Conservation (phyloP, 2,329 filamentous ascomycete genomes). For the Calonectria pseudoturangicola region DNA sequence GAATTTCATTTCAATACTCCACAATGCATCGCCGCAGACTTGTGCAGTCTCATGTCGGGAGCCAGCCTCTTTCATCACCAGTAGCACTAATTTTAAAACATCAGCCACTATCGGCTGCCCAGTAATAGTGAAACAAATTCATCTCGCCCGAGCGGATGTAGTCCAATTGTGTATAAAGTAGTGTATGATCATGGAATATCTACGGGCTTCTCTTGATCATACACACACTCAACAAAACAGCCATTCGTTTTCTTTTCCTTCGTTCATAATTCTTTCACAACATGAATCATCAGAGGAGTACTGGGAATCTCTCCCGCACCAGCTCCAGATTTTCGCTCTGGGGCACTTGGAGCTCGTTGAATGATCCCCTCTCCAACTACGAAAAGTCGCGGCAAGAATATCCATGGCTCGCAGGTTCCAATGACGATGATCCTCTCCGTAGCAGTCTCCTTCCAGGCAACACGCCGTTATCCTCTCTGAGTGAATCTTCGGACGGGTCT, state of each 20-base stretch:
- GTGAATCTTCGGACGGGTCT: not conserved
- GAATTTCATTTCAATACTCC: conserved; percentile 4
- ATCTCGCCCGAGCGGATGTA: not conserved
- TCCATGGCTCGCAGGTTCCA: conserved; percentile 50
- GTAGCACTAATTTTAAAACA: conserved; percentile 8
- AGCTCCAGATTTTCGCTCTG: conserved; percentile 55
- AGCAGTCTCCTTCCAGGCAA: not conserved
- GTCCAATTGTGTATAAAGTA: not conserved
- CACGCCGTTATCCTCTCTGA: not conserved
- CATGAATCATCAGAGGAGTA: conserved; percentile 16
- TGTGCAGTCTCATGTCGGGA: not conserved
- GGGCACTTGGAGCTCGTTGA: conserved; percentile 54
- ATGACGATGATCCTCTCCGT: not conserved
- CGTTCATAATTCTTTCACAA: conserved; percentile 8
- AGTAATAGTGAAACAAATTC: not conserved
- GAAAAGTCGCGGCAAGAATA: conserved; percentile 56
- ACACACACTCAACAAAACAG: not conserved
- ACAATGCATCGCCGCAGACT: conserved; percentile 8
- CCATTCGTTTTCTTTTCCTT: not conserved
- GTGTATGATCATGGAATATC: no score
- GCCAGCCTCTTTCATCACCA: not conserved
- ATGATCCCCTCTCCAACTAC: conserved; percentile 51
- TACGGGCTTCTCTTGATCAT: no score
- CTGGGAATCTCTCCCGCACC: conserved; percentile 44
- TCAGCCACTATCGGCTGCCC: not conserved